Percentiles rank a stretch among this genome's conserved stretches.
Conservation (phyloP, 2,329 filamentous ascomycete genomes). For the Penicillium sp. region DNA sequence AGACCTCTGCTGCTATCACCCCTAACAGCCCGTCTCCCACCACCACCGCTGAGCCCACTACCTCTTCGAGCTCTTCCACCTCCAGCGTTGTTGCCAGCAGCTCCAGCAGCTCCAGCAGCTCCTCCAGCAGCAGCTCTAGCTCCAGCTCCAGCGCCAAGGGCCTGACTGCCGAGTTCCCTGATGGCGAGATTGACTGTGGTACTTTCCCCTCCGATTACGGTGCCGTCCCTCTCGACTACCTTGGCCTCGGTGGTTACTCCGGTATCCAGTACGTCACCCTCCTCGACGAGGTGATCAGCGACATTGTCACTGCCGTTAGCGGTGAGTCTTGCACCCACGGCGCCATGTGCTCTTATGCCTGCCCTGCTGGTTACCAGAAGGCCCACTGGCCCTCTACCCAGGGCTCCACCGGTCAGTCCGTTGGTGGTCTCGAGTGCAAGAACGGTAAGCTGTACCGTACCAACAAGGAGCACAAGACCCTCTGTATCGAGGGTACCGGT, state of each 20-base stretch:
- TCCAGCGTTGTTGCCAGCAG: slow-evolving; percentile 23
- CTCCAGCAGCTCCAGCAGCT: slow-evolving; percentile 24
- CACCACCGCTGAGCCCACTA: slow-evolving; percentile 22
- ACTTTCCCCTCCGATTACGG: slow-evolving; percentile 82
- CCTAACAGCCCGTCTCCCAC: slow-evolving; percentile 33
- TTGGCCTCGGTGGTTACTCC: slow-evolving; percentile 74
- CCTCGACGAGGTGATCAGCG: slow-evolving; percentile 61
- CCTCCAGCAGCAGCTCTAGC: slow-evolving; percentile 27
- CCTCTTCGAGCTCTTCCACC: slow-evolving; percentile 30
- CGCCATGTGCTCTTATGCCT: slow-evolving; percentile 88
- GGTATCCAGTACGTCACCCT: slow-evolving; percentile 71
- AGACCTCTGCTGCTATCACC: slow-evolving; percentile 48
- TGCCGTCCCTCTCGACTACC: slow-evolving; percentile 70
- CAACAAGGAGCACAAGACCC: slow-evolving; percentile 65
- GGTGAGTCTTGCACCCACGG: slow-evolving; percentile 66
- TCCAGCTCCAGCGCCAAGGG: slow-evolving; percentile 51
- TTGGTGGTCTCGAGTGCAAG: slow-evolving; percentile 82
- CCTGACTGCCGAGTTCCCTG: slow-evolving; percentile 72
- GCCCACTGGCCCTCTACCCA: slow-evolving; percentile 83
- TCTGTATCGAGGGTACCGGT: slow-evolving; percentile 75
- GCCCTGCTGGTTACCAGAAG: slow-evolving; percentile 90
- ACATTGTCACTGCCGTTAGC: slow-evolving; percentile 66
- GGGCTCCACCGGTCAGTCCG: slow-evolving; percentile 78
- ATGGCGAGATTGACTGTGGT: slow-evolving; percentile 71
- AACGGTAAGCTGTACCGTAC: slow-evolving; percentile 77